Evolutionary conservation across 441 rosid genomes (phyloP), one percentile per base, ranked within the genome.

Genomic region (Pelargonium cotyledonis): DNA sequence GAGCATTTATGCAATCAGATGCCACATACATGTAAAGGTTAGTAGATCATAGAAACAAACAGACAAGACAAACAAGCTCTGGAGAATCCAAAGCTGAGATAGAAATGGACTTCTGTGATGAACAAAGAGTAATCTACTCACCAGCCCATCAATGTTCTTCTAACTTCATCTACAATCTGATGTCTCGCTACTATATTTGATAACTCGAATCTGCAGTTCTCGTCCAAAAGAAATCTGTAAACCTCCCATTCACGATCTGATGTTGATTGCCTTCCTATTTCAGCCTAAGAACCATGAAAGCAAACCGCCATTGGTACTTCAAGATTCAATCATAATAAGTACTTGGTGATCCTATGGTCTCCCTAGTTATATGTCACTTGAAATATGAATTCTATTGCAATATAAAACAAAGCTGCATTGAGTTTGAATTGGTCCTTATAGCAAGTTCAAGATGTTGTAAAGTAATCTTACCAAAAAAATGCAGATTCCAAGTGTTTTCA

Each of bases 71-170:
- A 31, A 0, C 38, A 31, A 31, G 38, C 0, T 31, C 38, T 31
- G 38, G 5, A 31, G 38, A 31, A 31, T 31, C 38, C 38, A 31
- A 31, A 31, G 38, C 38, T 5, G 38, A 31, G 38, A 31, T 31
- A 4, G 38, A 31, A 31, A 31, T 29, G 38, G 6, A 31, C 38
- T 31, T 31, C 5, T 31, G 38, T 4, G 38, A 31, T 31, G 38
- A 31, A 4, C 38, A 31, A 31, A 31, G 38, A 31, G 38, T 31
- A 55, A 53, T 35, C 6, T 11, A 63, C 15, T 89, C 77, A 86
- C 91, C 85, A 91, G 63, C 97, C 97, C 95, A 87, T 91, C 60
- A 91, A 74, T 65, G 86, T 76, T 84, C 95, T 81, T 79, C 93
- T 76, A 61, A 91, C 95, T 72, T 65, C 84, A 72, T 89, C 85